These are phyloP conservation scores for Trypanosoma vivax DNA, from an alignment of 208 protist genomes.

Conservation along the genomic window DNA sequence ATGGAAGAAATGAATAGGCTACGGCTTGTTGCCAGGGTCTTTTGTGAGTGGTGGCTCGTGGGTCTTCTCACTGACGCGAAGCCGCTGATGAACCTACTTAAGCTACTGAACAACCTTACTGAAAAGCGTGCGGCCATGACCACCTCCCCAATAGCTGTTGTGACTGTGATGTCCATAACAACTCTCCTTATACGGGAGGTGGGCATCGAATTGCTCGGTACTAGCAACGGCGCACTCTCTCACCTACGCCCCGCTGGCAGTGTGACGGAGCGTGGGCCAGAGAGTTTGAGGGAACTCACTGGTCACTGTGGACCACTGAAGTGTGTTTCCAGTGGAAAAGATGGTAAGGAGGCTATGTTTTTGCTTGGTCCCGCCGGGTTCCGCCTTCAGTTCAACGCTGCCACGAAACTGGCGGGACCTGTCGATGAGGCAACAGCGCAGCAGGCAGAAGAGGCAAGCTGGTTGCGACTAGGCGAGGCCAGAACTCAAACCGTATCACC, in stretches of 20 bases:
- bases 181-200: constrained; percentile 17
- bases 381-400: constrained; percentile 10
- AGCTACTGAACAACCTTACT: constrained; percentile 1
- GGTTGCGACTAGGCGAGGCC: constrained; percentile 4
- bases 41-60: constrained; percentile 24
- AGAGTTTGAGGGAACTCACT: constrained; percentile 4
- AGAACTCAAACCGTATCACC: background rate
- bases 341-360: constrained; percentile 2
- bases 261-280: background rate
- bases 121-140: constrained; percentile 1
- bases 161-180: constrained; percentile 7
- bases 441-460: constrained; percentile 11
- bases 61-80: constrained; percentile 18
- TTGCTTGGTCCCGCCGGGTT: constrained; percentile 9
- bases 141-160: background rate
- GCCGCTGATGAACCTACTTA: constrained; percentile 13
- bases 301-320: background rate
- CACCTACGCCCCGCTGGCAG: background rate
- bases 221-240: constrained; percentile 1
- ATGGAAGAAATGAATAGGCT: constrained; percentile 18
- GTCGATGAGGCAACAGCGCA: constrained; percentile 5
- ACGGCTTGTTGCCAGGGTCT: constrained; percentile 13
- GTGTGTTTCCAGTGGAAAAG: background rate
- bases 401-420: background rate
- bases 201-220: constrained; percentile 22